Evolutionary conservation across 2,329 filamentous ascomycete species (phyloP).

Genomic region (Ophiosphaerella herpotricha): DNA sequence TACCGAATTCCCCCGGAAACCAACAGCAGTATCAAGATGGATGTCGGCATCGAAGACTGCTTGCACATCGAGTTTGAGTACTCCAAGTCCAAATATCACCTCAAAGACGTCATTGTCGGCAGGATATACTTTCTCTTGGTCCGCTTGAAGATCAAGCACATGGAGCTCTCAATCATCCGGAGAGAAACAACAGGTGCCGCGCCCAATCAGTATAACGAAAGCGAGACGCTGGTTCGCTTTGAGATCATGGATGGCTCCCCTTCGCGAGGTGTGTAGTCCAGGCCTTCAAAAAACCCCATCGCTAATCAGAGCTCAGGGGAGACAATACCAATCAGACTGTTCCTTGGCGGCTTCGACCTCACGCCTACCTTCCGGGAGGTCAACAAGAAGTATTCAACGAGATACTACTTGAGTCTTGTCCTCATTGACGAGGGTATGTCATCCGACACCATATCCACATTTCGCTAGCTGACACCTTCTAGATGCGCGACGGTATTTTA

Average conservation of each 20-base stretch:
- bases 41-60: constrained; percentile 98
- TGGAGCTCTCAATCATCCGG: constrained; percentile 97
- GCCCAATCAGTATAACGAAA: constrained; percentile 99
- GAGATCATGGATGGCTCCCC: constrained; percentile 99
- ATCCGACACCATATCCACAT: background rate
- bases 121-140: constrained; percentile 98
- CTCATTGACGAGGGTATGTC: constrained; percentile 85
- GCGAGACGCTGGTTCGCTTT: constrained; percentile 94
- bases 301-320: constrained; percentile 59
- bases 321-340: constrained; percentile 95
- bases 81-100: constrained; percentile 97
- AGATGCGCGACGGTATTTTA: constrained; percentile 98
- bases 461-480: constrained; percentile 10
- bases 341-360: constrained; percentile 95
- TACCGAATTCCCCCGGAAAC: constrained; percentile 98
- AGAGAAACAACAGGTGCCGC: constrained; percentile 95
- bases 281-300: background rate
- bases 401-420: constrained; percentile 96
- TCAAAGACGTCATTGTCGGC: constrained; percentile 98
- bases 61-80: constrained; percentile 99
- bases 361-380: constrained; percentile 98
- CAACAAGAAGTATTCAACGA: constrained; percentile 99
- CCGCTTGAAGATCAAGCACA: constrained; percentile 98
- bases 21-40: constrained; percentile 99
- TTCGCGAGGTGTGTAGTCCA: constrained; percentile 70